Conservation (phyloP, 192 early-diverging fungal species). For the Globomyces pollinis-pini region DNA sequence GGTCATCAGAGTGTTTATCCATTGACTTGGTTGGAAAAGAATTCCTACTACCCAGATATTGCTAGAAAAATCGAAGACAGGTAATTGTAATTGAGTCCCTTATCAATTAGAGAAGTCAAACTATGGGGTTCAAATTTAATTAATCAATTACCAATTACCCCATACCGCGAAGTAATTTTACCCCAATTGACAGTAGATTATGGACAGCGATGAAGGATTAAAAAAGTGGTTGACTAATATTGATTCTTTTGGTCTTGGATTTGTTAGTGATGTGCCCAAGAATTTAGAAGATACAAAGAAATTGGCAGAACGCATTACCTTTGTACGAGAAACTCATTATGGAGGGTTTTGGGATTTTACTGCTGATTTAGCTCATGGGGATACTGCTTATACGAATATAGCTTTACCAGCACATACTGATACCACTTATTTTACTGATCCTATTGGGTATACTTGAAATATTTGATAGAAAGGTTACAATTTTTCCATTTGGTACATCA, state of each 20-base stretch:
- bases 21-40: slow-evolving; percentile 53
- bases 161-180: slow-evolving; percentile 44
- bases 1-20: slow-evolving; percentile 51
- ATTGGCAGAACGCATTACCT: slow-evolving; percentile 56
- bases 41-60: slow-evolving; percentile 59
- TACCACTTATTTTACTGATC: slow-evolving; percentile 83
- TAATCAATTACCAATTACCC: slow-evolving; percentile 31
- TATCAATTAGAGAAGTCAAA: not conserved
- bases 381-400: slow-evolving; percentile 73
- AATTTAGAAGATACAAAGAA: slow-evolving; percentile 50
- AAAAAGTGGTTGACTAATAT: slow-evolving; percentile 61
- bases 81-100: not conserved
- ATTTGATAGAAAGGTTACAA: slow-evolving; percentile 48
- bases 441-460: slow-evolving; percentile 47
- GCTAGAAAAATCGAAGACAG: slow-evolving; percentile 6
- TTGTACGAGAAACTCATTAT: slow-evolving; percentile 75
- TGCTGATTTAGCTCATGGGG: slow-evolving; percentile 65
- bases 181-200: slow-evolving; percentile 17
- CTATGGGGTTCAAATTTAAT: slow-evolving; percentile 36
- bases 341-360: slow-evolving; percentile 71
- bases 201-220: slow-evolving; percentile 61
- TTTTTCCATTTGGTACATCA: slow-evolving; percentile 72
- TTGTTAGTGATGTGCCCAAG: slow-evolving; percentile 63
- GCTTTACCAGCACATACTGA: slow-evolving; percentile 74
- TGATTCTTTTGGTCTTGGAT: slow-evolving; percentile 65